A percentile compares a stretch with the other conserved stretches of the same genome.
Evolutionary conservation across 345 rosid species (phyloP).

Genomic region (Pistacia atlantica): DNA sequence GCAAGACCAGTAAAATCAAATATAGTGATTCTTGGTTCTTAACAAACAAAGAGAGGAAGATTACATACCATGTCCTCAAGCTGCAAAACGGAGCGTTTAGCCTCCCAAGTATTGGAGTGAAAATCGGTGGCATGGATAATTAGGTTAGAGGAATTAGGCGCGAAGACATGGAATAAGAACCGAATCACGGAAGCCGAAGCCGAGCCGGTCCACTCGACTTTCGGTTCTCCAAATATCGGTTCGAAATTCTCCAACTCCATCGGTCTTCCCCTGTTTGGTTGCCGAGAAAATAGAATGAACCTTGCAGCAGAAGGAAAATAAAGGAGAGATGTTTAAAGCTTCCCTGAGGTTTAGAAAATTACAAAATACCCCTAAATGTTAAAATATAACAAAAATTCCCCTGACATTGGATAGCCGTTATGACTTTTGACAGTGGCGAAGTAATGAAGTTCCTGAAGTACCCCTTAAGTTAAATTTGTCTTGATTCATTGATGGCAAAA

Average conservation of each 20-base stretch:
- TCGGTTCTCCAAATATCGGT: slow-evolving; percentile 68
- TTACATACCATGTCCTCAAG: slow-evolving; percentile 74
- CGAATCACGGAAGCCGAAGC: slow-evolving; percentile 42
- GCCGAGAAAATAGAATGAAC: not conserved
- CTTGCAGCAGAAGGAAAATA: not conserved
- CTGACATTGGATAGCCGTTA: too few species aligned
- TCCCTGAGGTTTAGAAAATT: not conserved
- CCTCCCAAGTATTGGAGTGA: slow-evolving; percentile 57
- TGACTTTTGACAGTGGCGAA: too few species aligned
- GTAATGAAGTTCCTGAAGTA: too few species aligned
- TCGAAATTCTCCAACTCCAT: slow-evolving; percentile 57
- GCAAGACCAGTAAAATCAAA: not conserved
- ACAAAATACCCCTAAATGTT: too few species aligned
- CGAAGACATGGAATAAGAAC: slow-evolving; percentile 64
- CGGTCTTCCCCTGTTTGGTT: not conserved
- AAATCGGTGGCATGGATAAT: slow-evolving; percentile 68
- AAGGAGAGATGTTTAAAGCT: not conserved
- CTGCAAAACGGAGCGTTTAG: slow-evolving; percentile 60
- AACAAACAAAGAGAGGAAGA: slow-evolving; percentile 5
- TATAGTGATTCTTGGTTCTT: not conserved
- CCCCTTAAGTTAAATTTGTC: too few species aligned
- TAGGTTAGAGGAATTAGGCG: slow-evolving; percentile 64
- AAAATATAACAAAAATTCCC: too few species aligned
- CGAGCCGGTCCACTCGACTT: slow-evolving; percentile 46
- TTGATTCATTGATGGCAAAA: too few species aligned